These are phyloP conservation scores for Fusarium sp. DNA, from an alignment of 2,329 filamentous ascomycete genomes.

Conservation along the genomic window DNA sequence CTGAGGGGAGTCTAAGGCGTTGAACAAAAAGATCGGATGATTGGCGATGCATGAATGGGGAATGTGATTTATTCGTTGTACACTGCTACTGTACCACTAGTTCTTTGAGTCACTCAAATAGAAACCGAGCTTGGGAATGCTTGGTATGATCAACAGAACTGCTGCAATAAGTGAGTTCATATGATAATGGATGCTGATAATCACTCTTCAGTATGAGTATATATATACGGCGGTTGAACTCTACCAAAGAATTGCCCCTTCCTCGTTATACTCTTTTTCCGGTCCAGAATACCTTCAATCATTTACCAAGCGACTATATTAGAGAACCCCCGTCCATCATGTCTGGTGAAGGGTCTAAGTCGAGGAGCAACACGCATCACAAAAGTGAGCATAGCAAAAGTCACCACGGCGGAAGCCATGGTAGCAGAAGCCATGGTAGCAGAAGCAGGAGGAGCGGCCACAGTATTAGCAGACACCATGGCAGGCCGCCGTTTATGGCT, in stretches of 20 bases:
- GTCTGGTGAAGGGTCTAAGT: background rate
- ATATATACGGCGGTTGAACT: slow-evolving; percentile 4
- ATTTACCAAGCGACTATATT: background rate
- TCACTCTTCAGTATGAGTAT: slow-evolving; percentile 11
- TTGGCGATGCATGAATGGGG: slow-evolving; percentile 24
- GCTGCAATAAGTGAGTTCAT: slow-evolving; percentile 8
- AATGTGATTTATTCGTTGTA: slow-evolving; percentile 40
- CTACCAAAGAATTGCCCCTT: background rate
- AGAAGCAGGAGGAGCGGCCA: slow-evolving; percentile 3
- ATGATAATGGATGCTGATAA: slow-evolving; percentile 13
- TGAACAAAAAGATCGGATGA: slow-evolving; percentile 17
- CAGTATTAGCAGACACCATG: background rate
- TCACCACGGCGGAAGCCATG: background rate
- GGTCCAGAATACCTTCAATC: background rate
- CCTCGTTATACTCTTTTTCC: background rate
- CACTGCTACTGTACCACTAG: slow-evolving; percentile 47
- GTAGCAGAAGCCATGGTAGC: background rate
- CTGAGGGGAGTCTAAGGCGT: slow-evolving; percentile 53
- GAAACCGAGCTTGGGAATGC: slow-evolving; percentile 37
- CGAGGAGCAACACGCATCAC: slow-evolving; percentile 5
- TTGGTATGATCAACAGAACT: slow-evolving; percentile 30
- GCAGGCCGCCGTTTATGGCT: background rate
- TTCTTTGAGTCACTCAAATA: slow-evolving; percentile 44
- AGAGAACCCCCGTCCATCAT: background rate
- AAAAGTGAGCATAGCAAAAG: background rate